Conservation (phyloP, 208 protist genomes). For the Trypanosoma lewisi region DNA sequence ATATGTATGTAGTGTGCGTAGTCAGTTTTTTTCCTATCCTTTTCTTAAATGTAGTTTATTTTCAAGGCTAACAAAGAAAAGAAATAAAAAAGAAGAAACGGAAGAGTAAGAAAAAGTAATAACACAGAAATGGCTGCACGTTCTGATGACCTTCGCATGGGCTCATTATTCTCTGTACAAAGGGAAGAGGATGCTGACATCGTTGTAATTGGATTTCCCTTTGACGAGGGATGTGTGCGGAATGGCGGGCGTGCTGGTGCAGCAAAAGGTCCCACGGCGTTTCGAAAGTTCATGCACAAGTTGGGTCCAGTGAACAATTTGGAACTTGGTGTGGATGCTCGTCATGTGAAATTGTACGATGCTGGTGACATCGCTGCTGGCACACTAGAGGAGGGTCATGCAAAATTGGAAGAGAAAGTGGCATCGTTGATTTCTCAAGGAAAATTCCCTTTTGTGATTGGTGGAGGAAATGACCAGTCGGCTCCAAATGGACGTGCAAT, state of each 20-base stretch:
- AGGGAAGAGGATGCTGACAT: slow-evolving; percentile 36
- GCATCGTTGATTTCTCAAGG: slow-evolving; percentile 15
- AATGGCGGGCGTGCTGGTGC: slow-evolving; percentile 69
- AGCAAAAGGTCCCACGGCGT: slow-evolving; percentile 25
- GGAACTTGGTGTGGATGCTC: slow-evolving; percentile 36
- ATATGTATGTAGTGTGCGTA: neutral
- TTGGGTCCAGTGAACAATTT: slow-evolving; percentile 58
- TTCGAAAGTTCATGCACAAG: slow-evolving; percentile 30
- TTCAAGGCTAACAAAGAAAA: neutral
- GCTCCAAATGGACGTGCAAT: slow-evolving; percentile 54
- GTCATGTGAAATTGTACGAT: slow-evolving; percentile 34
- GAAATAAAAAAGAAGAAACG: neutral
- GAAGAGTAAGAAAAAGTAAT: neutral
- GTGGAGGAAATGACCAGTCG: slow-evolving; percentile 77
- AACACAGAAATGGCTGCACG: slow-evolving; percentile 10
- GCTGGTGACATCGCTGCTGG: slow-evolving; percentile 34
- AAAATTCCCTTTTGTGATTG: slow-evolving; percentile 65
- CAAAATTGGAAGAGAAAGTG: slow-evolving; percentile 30
- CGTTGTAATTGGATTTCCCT: slow-evolving; percentile 70
- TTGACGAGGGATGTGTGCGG: slow-evolving; percentile 62
- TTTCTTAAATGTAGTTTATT: neutral
- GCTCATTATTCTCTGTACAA: slow-evolving; percentile 14
- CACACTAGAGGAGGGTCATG: slow-evolving; percentile 47
- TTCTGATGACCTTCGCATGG: slow-evolving; percentile 26
- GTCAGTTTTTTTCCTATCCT: neutral